Percentiles rank a stretch among this genome's conserved stretches.
Evolutionary conservation across 805 yeast species (phyloP).

Genomic region (Starmerella floricola): DNA sequence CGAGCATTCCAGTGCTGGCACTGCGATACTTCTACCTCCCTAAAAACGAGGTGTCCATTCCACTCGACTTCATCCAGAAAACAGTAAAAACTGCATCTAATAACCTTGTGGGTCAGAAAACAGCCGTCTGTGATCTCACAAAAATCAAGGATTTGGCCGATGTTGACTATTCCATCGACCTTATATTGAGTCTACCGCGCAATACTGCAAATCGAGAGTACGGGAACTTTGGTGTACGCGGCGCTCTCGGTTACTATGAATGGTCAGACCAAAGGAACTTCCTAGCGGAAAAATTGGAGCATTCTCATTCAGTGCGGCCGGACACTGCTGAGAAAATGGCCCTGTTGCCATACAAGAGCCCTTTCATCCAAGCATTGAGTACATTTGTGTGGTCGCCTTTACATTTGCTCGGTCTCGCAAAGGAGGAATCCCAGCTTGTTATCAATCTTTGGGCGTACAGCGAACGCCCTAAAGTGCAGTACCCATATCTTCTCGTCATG

Average conservation of each 20-base stretch:
- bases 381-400: conserved; percentile 25
- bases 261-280: not conserved
- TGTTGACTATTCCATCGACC: conserved; percentile 23
- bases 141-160: conserved; percentile 6
- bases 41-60: not conserved
- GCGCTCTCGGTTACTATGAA: conserved; percentile 16
- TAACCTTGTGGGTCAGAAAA: no score
- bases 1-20: conserved; percentile 5
- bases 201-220: conserved; percentile 23
- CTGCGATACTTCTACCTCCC: conserved; percentile 13
- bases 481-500: conserved; percentile 7
- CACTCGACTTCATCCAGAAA: conserved; percentile 13
- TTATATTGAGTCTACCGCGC: conserved; percentile 27
- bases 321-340: conserved; percentile 22
- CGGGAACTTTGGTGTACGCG: conserved; percentile 28
- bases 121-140: conserved; percentile 10
- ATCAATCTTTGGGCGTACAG: conserved; percentile 21
- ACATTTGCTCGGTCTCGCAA: conserved; percentile 23
- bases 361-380: conserved; percentile 23
- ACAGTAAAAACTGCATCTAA: no score
- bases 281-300: not conserved
- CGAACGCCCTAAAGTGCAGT: not conserved
- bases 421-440: conserved; percentile 22
- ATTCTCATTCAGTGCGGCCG: not conserved
- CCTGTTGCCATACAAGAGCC: conserved; percentile 26